These are phyloP conservation scores for Vigna reflexopilosa DNA, from an alignment of 306 rosid genomes.

Conservation along the genomic window DNA sequence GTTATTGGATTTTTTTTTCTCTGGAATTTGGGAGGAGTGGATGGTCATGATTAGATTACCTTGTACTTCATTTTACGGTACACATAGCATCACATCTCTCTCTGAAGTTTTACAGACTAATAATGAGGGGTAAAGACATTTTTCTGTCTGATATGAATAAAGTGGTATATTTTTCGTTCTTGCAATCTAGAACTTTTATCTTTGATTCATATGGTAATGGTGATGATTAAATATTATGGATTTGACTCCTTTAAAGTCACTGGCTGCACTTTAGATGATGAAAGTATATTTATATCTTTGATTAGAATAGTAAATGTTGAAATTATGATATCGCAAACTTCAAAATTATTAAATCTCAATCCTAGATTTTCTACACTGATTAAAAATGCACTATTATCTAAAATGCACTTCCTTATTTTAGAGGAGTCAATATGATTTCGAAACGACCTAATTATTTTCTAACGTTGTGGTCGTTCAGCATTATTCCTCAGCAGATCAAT, in stretches of 20 bases:
- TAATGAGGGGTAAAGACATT: conserved; percentile 4
- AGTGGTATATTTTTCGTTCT: conserved; percentile 24
- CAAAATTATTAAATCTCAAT: background rate
- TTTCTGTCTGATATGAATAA: conserved; percentile 15
- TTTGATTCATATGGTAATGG: background rate
- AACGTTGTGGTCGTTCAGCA: conserved; percentile 64
- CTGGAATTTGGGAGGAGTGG: conserved; percentile 15
- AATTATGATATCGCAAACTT: background rate
- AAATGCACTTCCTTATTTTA: background rate
- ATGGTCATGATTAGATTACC: background rate
- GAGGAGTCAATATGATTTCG: conserved; percentile 4
- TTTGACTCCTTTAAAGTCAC: background rate
- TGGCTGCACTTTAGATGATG: background rate
- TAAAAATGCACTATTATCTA: background rate
- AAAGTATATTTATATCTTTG: background rate
- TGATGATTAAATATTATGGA: conserved; percentile 34
- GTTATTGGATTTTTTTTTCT: background rate
- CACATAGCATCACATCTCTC: background rate
- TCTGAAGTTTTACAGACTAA: conserved; percentile 11
- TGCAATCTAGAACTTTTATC: conserved; percentile 30
- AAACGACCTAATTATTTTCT: conserved; percentile 36
- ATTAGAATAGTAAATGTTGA: background rate
- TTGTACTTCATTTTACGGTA: conserved; percentile 11
- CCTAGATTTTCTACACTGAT: background rate
- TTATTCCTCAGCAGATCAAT: conserved; percentile 89